Conservation (phyloP, 2,329 filamentous ascomycete genomes). For the Calonectria honghensis region DNA sequence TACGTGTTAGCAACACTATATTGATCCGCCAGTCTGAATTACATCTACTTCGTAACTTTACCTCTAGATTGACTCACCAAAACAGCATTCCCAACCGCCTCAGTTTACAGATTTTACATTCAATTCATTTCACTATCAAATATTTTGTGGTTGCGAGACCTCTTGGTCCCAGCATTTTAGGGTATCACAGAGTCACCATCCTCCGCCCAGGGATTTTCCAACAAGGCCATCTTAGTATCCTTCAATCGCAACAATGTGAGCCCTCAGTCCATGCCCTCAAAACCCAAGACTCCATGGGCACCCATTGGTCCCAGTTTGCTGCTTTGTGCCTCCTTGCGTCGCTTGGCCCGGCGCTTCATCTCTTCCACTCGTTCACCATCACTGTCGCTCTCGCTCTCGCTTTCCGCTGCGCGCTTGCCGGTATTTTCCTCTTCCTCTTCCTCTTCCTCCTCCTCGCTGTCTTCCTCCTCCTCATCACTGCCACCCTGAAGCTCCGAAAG, state of each 20-base stretch:
- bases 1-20: not conserved
- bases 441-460: slow-evolving; percentile 66
- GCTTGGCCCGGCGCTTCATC: slow-evolving; percentile 68
- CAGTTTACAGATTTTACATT: slow-evolving; percentile 16
- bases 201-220: slow-evolving; percentile 11
- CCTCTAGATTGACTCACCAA: not conserved
- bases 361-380: slow-evolving; percentile 59
- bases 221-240: not conserved
- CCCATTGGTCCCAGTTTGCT: slow-evolving; percentile 69
- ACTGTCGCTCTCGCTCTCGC: slow-evolving; percentile 67
- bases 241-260: not conserved
- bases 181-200: slow-evolving; percentile 44
- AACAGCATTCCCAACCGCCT: not conserved
- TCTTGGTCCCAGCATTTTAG: slow-evolving; percentile 18
- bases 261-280: slow-evolving; percentile 67
- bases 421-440: slow-evolving; percentile 62
- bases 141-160: slow-evolving; percentile 24
- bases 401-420: slow-evolving; percentile 69
- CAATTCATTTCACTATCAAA: slow-evolving; percentile 22
- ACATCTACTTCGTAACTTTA: not conserved
- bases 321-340: slow-evolving; percentile 64
- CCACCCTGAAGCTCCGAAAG: slow-evolving; percentile 72
- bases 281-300: slow-evolving; percentile 71
- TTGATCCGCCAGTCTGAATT: too few relatives aligned
- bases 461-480: slow-evolving; percentile 67